A percentile compares a stretch with the other conserved stretches of the same genome.
phyloP scores from a whole-genome alignment of 306 rosid genomes.

The Purshia tridentata region DNA sequence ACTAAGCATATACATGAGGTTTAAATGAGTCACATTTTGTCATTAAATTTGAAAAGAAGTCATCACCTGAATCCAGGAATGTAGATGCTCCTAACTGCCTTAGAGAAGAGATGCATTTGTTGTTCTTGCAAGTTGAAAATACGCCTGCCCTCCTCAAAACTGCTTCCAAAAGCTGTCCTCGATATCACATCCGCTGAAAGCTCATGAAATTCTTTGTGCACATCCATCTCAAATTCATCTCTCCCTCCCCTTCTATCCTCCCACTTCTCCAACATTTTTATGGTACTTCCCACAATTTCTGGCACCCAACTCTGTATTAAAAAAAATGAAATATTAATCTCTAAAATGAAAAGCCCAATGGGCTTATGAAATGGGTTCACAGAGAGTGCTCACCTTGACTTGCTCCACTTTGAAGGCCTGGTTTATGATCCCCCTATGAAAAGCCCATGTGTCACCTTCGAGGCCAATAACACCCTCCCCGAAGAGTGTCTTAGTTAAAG shows the following conservation, averaged over 20 bases:
- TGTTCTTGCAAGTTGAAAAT: conserved; percentile 68
- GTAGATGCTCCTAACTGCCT: conserved; percentile 53
- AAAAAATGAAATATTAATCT: neutral
- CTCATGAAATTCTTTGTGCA: conserved; percentile 47
- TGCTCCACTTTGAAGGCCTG: conserved; percentile 55
- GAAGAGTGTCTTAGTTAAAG: conserved; percentile 46
- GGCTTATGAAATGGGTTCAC: too few relatives aligned
- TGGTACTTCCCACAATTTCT: conserved; percentile 50
- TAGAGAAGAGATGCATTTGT: conserved; percentile 52
- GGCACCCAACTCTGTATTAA: conserved; percentile 67
- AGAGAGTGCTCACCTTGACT: conserved; percentile 44
- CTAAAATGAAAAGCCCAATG: too few relatives aligned
- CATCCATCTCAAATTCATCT: conserved; percentile 65
- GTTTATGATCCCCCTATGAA: conserved; percentile 56
- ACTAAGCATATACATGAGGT: neutral
- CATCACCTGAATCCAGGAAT: conserved; percentile 76
- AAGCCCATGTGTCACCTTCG: conserved; percentile 51
- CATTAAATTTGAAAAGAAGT: neutral
- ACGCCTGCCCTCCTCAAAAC: conserved; percentile 62
- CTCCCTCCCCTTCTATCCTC: conserved; percentile 44
- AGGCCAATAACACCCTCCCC: conserved; percentile 60
- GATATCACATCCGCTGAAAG: conserved; percentile 72
- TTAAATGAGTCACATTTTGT: neutral
- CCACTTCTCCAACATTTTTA: conserved; percentile 57
- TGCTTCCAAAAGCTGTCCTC: conserved; percentile 81